Base-by-base conservation (phyloP, 768 basidiomycete species). In the Agaricus sinodeliciosus region DNA sequence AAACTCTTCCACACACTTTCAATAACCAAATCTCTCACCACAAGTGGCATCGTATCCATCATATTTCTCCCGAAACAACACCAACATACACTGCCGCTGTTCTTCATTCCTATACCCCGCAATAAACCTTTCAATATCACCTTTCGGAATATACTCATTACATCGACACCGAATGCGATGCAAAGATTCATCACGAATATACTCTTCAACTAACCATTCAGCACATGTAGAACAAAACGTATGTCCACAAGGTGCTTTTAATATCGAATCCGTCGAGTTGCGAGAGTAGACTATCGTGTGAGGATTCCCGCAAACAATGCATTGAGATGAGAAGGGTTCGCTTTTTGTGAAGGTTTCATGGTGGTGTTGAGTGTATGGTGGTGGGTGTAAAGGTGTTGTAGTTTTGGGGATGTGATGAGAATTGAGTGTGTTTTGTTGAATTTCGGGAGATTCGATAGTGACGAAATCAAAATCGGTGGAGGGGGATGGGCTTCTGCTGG, bases 151-250 rank as follows among this genome's bases (percentile, higher is more conserved):
- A 18, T 41, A 41, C 25, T 25, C 48, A 31, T 58, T 49, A 40
- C 58, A 58, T 22, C 22, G 22, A 31, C 58, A 58, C 13, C 50
- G 51, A 25, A 53, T 31, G 3, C 55, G 58, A 35, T 56, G 55
- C 16, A 52, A 37, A 15, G 51, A 40, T 54, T 58, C 58, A 9
- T 56, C 51, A 13, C 44, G 49, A 43, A 51, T 50, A 43, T 41
- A 56, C 18, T 37, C 42, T 19, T 28, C 28, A 37, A 54, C 48
- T 6, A 58, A 43, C 11, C 26, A 43, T 19, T 15, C 26, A 1
- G 49, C 50, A 28, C 58, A 58, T 15, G 2, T 34, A 11, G 18
- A 43, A 39, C 58, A 58, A 48, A 49, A 58, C 19, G 12, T 42
- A 34, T 58, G 58, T 9, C 37, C 48, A 28, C 48, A 49, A 4